Evolutionary conservation across 805 yeast species (phyloP).

Genomic region (Ogataea trehaloabstinens): DNA sequence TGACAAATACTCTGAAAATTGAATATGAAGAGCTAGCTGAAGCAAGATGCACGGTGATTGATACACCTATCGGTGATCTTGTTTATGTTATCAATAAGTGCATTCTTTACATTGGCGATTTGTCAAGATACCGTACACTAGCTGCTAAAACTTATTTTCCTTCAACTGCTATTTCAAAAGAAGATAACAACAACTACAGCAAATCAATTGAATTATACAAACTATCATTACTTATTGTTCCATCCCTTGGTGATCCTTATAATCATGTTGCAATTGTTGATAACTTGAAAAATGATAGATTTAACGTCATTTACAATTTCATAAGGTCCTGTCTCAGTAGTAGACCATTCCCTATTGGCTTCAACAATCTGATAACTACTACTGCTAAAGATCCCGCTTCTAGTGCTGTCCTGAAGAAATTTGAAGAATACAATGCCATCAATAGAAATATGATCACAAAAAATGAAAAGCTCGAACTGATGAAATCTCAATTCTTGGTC

Average conservation of each 20-base stretch:
- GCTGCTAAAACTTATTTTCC: constrained; percentile 44
- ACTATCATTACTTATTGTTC: constrained; percentile 54
- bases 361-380: constrained; percentile 40
- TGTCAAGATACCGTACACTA: constrained; percentile 54
- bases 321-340: constrained; percentile 57
- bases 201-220: constrained; percentile 48
- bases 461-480: constrained; percentile 31
- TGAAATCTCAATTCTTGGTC: constrained; percentile 32
- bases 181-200: constrained; percentile 39
- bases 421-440: constrained; percentile 25
- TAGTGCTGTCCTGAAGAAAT: constrained; percentile 27
- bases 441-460: constrained; percentile 30
- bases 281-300: constrained; percentile 48
- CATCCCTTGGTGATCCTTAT: constrained; percentile 67
- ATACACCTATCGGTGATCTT: constrained; percentile 21
- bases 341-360: constrained; percentile 46
- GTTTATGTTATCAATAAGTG: constrained; percentile 48
- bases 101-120: constrained; percentile 53
- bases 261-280: constrained; percentile 58
- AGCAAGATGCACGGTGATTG: constrained; percentile 1
- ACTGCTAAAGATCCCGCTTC: constrained; percentile 35
- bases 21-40: constrained; percentile 3
- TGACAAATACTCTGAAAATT: constrained; percentile 28
- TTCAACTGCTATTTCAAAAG: constrained; percentile 31
- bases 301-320: constrained; percentile 50